Base-by-base conservation (phyloP, 1,139 yeast genomes). In the Eremothecium cymbalariae region DNA sequence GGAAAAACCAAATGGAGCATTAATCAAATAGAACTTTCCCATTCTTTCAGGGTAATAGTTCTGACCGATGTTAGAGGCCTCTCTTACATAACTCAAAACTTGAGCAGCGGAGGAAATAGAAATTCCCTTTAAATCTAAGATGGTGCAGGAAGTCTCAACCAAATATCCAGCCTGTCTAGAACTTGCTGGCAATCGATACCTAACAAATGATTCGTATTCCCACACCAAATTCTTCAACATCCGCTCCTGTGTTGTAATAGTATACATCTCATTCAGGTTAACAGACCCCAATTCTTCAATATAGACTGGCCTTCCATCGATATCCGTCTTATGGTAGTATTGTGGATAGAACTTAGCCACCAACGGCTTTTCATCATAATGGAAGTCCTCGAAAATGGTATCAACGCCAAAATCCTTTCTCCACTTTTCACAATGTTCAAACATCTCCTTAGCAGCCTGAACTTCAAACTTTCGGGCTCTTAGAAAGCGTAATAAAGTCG, bases 31-130 rank as follows among this genome's bases (percentile, higher is more conserved):
- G 59, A 90, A 90, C 63, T 85, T 86, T 54, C 98, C 97, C 97
- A 90, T 88, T 64, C 98, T 81, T 68, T 90, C 98, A n/a, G 98
- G 98, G 61, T 90, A 90, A 63, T 82, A 90, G 67, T 90, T 85
- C 66, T 90, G 98, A 44, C 97, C 96, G 55, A 90, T 85, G 51
- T 72, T 67, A 14, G 95, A 83, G 18, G 98, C 96, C 62, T 86
- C 95, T 58, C 79, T 76, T 38, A 90, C 94, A 62, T 88, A 90
- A 17, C 80, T 70, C 50, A 86, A 70, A 31, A 90, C 98, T 59
- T 80, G 84, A 45, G 80, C 75, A 25, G 95, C 95, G 34, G 93
- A 66, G 21, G 80, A 66, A 44, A 90, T 67, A 18, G 95, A 84
- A 40, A 90, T 86, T 16, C 97, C 97, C 67, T 90, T 90, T 59